These are phyloP conservation scores for Bjerkandera adusta DNA, from an alignment of 1,284 basidiomycete genomes.

Conservation along the genomic window DNA sequence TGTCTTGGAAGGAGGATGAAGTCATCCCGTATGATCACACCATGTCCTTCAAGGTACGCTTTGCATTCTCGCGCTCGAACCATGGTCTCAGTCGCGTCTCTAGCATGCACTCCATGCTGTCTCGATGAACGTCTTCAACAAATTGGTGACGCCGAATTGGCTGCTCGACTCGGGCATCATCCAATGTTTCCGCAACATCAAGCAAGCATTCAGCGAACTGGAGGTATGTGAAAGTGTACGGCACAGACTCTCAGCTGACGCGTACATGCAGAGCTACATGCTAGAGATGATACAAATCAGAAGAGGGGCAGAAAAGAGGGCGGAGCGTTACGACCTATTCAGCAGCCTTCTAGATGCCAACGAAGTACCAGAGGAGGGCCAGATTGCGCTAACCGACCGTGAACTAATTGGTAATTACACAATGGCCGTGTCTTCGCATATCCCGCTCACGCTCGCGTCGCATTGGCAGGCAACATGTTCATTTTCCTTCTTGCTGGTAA, in stretches of 20 bases:
- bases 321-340: constrained; percentile 52
- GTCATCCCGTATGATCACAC: constrained; percentile 42
- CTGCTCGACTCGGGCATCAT: constrained; percentile 36
- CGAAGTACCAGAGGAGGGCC: constrained; percentile 31
- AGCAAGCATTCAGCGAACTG: constrained; percentile 46
- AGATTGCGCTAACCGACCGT: constrained; percentile 39
- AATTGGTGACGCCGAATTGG: constrained; percentile 45
- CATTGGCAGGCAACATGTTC: constrained; percentile 46
- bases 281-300: constrained; percentile 53
- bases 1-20: constrained; percentile 48
- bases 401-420: constrained; percentile 46
- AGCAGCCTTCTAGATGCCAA: constrained; percentile 53
- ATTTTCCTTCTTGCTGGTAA: constrained; percentile 45
- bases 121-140: constrained; percentile 40
- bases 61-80: background rate
- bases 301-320: constrained; percentile 34
- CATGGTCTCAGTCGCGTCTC: background rate
- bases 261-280: constrained; percentile 43
- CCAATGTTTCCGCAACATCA: constrained; percentile 33
- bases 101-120: constrained; percentile 46
- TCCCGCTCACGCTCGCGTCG: background rate
- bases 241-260: too few species aligned
- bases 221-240: constrained; percentile 30
- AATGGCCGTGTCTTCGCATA: too few species aligned
- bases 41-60: constrained; percentile 49